phyloP scores from a whole-genome alignment of 768 basidiomycete genomes.

The Trametes coccinea region DNA sequence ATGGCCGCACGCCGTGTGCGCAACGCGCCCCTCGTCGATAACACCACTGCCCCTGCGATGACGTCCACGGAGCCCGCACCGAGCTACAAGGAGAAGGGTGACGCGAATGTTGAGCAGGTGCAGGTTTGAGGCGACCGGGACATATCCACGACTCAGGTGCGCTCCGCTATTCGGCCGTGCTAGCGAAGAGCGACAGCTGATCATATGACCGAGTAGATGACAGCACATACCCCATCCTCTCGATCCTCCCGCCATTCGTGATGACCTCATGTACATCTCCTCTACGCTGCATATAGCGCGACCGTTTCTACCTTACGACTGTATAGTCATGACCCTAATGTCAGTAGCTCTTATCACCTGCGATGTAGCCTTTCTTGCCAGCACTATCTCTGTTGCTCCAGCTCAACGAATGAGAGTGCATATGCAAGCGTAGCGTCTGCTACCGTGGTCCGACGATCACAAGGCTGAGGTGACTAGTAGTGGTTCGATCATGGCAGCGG shows the following conservation, averaged over 20 bases:
- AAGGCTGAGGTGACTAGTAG: too few species aligned
- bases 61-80: neutral
- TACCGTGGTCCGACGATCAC: too few species aligned
- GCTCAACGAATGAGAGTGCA: too few species aligned
- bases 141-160: neutral
- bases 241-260: neutral
- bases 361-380: too few species aligned
- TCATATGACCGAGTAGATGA: neutral
- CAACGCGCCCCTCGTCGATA: neutral
- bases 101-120: neutral
- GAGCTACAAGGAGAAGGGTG: conserved; percentile 11
- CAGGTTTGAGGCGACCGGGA: neutral
- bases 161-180: neutral
- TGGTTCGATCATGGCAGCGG: too few species aligned
- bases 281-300: neutral
- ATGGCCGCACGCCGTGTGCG: conserved; percentile 29
- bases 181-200: too few species aligned
- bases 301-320: neutral
- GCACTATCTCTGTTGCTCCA: too few species aligned
- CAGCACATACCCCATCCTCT: neutral
- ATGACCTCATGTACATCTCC: neutral
- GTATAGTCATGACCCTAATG: neutral
- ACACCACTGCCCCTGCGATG: neutral
- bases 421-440: too few species aligned
- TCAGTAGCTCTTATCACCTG: neutral